These are phyloP conservation scores for Spathaspora girioi DNA, from an alignment of 805 yeast genomes.

Conservation along the genomic window DNA sequence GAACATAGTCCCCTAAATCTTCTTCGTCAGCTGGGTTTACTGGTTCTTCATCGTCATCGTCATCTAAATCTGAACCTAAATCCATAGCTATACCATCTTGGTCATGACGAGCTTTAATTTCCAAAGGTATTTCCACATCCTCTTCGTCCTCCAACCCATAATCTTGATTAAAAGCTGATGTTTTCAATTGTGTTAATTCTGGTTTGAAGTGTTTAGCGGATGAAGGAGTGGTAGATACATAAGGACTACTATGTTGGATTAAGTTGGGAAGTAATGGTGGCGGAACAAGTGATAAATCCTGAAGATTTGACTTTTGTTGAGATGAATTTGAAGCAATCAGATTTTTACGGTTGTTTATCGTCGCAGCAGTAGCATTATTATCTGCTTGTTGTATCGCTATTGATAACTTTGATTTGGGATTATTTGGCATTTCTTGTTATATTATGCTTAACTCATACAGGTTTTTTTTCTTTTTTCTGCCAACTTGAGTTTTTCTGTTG, in stretches of 20 bases:
- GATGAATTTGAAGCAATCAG: conserved; percentile 5
- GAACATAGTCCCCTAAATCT: conserved; percentile 75
- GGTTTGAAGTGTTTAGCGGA: conserved; percentile 36
- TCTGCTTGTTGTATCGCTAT: conserved; percentile 43
- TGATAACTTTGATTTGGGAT: conserved; percentile 37
- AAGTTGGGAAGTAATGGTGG: conserved; percentile 19
- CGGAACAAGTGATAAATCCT: not conserved
- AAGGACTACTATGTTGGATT: conserved; percentile 23
- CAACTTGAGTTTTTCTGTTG: too few species aligned
- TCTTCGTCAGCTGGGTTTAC: conserved; percentile 66
- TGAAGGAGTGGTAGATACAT: conserved; percentile 28
- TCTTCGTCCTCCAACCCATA: conserved; percentile 6
- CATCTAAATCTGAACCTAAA: not conserved
- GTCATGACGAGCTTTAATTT: conserved; percentile 1
- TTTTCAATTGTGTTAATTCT: conserved; percentile 32
- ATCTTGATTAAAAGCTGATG: conserved; percentile 20
- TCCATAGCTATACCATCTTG: not conserved
- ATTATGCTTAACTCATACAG: too few species aligned
- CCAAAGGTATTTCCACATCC: conserved; percentile 3
- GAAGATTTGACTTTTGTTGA: not conserved
- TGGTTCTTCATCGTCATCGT: conserved; percentile 14
- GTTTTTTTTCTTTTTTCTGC: too few species aligned
- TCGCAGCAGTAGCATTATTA: conserved; percentile 15
- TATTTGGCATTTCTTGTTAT: conserved; percentile 49
- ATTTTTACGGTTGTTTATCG: not conserved